Evolutionary conservation across 352 stramenopile genomes (phyloP).

Genomic region (Blastocystis sp.): DNA sequence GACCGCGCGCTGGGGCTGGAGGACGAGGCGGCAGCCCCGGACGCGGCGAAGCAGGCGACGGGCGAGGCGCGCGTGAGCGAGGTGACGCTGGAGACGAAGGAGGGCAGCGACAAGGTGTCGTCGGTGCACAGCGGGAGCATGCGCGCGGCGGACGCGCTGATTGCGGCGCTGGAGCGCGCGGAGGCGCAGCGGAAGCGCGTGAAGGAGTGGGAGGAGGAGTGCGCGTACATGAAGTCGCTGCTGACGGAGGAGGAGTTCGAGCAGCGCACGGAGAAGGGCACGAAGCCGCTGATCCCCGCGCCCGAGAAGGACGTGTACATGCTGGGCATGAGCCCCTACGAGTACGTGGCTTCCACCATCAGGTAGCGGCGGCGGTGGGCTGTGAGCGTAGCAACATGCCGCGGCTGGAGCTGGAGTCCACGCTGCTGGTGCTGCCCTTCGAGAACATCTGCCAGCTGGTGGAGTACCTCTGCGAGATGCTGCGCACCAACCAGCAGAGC

Average conservation of each 20-base stretch:
- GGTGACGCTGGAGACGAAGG: conserved; percentile 33
- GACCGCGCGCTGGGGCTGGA: conserved; percentile 75
- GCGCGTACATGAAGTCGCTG: conserved; percentile 61
- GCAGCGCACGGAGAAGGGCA: conserved; percentile 65
- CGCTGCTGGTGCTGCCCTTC: conserved; percentile 92
- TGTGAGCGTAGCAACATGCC: conserved; percentile 77
- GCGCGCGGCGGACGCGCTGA: conserved; percentile 81
- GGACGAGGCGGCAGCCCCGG: conserved; percentile 6
- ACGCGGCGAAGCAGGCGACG: conserved; percentile 14
- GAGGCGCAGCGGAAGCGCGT: conserved; percentile 81
- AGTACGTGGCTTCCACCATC: conserved; percentile 89
- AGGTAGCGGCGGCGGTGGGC: conserved; percentile 71
- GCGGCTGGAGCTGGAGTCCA: conserved; percentile 90
- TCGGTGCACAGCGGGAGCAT: conserved; percentile 58
- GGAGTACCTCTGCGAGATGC: conserved; percentile 83
- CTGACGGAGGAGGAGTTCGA: conserved; percentile 69
- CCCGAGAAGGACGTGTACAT: conserved; percentile 85
- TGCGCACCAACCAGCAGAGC: conserved; percentile 70
- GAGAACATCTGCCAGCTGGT: conserved; percentile 89
- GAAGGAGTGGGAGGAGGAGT: conserved; percentile 71
- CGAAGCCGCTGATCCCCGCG: conserved; percentile 69
- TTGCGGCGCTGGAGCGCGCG: conserved; percentile 88
- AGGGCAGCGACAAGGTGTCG: conserved; percentile 18
- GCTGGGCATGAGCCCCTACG: conserved; percentile 86
- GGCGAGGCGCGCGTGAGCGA: conserved; percentile 15